Evolutionary conservation across 129 eudicot species (phyloP), one percentile per base, ranked within the genome.

Genomic region (Centella asiatica): DNA sequence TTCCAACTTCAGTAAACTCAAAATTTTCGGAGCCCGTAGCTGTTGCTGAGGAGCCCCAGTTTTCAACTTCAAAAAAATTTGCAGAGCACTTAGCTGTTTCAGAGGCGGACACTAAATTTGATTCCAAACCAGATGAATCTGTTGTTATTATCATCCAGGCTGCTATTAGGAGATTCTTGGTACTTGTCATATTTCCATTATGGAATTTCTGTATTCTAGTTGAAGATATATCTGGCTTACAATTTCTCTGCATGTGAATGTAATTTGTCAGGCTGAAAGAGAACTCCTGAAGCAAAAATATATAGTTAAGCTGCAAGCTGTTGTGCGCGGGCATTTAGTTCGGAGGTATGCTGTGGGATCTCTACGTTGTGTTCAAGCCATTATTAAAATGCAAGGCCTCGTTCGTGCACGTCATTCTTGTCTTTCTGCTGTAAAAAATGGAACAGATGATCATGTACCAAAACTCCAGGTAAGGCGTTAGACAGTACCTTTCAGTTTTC

Each of bases 301-400:
- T 45, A 50, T 67, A 42, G 77, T 81, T 22, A 86, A 83, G 69
- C 64, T 90, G 81, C 97, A 90, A 86, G 97, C 97, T 65, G 97
- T 84, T 51, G 83, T 90, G 23, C 75, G 97, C 42, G 97, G 97
- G 22, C 95, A 90, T 74, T 75, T 90, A 68, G 97, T 79, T 20
- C 78, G 97, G 52, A 81, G 67, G 39, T 85, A 81, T 78, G 97
- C 95, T 68, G 82, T 86, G 63, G 97, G 92, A 69, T 81, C 94
- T 66, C 85, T 90, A 58, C 87, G 89, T 37, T 90, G 97, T 65
- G 85, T 90, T 42, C 95, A 82, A 71, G 94, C 87, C 49, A 90
- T 90, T 71, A 79, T 84, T 66, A 90, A 84, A 58, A 80, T 86
- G 84, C 95, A 90, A 69, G 77, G 74, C 62, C 87, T 86, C 56